Evolutionary conservation across 352 stramenopile species (phyloP), one percentile per base, ranked within the genome.

Genomic region (Phytophthora pinifolia): DNA sequence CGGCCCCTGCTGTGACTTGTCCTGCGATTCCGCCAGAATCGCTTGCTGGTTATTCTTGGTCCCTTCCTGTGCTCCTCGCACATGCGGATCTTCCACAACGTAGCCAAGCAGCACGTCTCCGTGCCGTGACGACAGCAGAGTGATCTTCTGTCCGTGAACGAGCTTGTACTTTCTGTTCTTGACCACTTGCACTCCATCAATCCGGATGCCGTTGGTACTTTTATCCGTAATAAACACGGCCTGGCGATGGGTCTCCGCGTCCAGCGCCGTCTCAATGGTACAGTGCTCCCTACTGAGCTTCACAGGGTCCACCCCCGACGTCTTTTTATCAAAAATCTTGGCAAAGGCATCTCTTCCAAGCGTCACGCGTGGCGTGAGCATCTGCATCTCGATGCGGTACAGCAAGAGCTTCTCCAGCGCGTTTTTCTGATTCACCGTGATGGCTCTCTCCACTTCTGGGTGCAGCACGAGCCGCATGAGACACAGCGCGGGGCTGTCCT

Each of bases 21-120:
- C 72, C 18, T 79, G 70, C 6, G 65, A 82, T 7, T 86, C 68
- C 0, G 54, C 46, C 1, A 61, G 20, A 9, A 39, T 31, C 14
- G 27, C 15, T 13, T 15, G 36, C 7, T 61, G 53, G 17, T 55
- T 61, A 10, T 42, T 33, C 15, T 65, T 65, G 2, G 35, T 38
- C 4, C 52, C 42, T 31, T 72, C 33, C 25, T 80, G 59, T 9
- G 75, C 69, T 0, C 69, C 72, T 9, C 68, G 51, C 4, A 89
- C 79, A 37, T 89, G 80, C 13, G 80, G 83, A 22, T 93, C 80
- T 74, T 93, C 78, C 5, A 83, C 83, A 1, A 89, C 62, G 48
- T 91, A 93, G 0, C 80, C 80, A 0, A 91, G 57, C 25, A 88
- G 47, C 22, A 93, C 74, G 31, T 70, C 77, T 0, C 80, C 83